Base-by-base conservation (phyloP, 257 asterid genomes). In the Nicotiana paniculata region DNA sequence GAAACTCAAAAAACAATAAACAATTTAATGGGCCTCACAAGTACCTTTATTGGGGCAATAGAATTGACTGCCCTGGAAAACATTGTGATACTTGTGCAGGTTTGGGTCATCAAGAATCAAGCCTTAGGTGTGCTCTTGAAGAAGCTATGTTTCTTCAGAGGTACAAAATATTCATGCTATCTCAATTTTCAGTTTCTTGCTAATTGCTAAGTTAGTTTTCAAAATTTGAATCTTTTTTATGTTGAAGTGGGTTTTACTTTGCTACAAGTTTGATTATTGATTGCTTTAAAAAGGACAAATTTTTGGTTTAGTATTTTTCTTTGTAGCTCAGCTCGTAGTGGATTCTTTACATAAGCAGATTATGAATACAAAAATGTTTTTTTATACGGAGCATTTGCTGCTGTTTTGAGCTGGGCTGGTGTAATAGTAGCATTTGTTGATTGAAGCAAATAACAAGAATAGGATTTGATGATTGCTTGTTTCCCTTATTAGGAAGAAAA, bases 61-160 rank as follows among this genome's bases (percentile, higher is more conserved):
- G 85, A 88, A 92, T 96, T 80, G 99, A 96, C 83, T 96, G 99
- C 59, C 99, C 99, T 15, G 99, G 99, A n/a, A 96, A 94, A 81
- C 97, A 96, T 87, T 96, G 99, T 81, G 91, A 90, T 54, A 84
- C 97, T 43, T 96, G 99, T 84, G 98, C 86, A 81, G 99, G 98
- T 67, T 89, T 96, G 85, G 99, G 99, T 77, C 99, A 96, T 88
- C 99, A 96, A 82, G 99, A 96, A 79, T 96, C 99, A 65, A 96
- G 99, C 90, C 97, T 96, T 85, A 90, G 99, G 90, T 96, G 99
- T 88, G 98, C 98, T 86, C 98, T 96, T 70, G 99, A 96, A 89
- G 99, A 96, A 81, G 98, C 98, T 10, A 62, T 96, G 89, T 82
- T 89, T 91, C 95, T 96, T 32, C 90, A 90, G 43, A 93, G 99